A percentile compares a stretch with the other conserved stretches of the same genome.
Evolutionary conservation across 2,329 filamentous ascomycete genomes (phyloP).

Genomic region (Cordyceps cicadae): DNA sequence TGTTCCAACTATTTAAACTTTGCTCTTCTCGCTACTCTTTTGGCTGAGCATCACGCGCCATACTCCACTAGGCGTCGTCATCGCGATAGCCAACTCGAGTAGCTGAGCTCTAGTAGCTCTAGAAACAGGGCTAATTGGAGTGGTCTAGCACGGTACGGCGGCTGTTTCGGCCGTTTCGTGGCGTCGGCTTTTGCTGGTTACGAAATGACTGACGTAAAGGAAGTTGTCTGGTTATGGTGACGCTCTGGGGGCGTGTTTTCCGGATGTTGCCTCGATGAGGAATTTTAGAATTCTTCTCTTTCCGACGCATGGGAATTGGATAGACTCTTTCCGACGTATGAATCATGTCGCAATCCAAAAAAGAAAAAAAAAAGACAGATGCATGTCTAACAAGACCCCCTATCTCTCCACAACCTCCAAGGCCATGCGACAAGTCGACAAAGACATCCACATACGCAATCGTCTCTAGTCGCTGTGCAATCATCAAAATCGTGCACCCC

Average conservation of each 20-base stretch:
- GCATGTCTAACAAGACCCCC: neutral
- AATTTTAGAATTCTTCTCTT: too few relatives aligned
- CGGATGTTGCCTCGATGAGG: too few relatives aligned
- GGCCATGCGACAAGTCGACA: constrained; percentile 2
- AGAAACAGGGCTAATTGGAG: neutral
- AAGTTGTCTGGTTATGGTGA: neutral
- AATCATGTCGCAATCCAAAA: neutral
- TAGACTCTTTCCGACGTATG: neutral
- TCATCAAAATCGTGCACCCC: constrained; percentile 1
- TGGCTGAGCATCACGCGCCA: neutral
- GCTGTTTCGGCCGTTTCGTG: neutral
- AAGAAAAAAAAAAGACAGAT: neutral
- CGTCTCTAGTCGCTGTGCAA: constrained; percentile 6
- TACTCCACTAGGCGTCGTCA: constrained; percentile 6
- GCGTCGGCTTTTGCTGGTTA: neutral
- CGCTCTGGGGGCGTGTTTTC: neutral
- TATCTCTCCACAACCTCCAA: neutral
- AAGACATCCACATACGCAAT: constrained; percentile 1
- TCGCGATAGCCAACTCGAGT: neutral
- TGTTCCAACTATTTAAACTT: neutral
- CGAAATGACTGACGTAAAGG: neutral
- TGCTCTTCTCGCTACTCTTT: neutral
- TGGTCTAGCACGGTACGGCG: neutral
- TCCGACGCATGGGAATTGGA: neutral
- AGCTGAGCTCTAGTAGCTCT: too few relatives aligned